A percentile compares a stretch with the other conserved stretches of the same genome.
Conservation (phyloP, 140 eudicot genomes). For the Oenanthe javanica region DNA sequence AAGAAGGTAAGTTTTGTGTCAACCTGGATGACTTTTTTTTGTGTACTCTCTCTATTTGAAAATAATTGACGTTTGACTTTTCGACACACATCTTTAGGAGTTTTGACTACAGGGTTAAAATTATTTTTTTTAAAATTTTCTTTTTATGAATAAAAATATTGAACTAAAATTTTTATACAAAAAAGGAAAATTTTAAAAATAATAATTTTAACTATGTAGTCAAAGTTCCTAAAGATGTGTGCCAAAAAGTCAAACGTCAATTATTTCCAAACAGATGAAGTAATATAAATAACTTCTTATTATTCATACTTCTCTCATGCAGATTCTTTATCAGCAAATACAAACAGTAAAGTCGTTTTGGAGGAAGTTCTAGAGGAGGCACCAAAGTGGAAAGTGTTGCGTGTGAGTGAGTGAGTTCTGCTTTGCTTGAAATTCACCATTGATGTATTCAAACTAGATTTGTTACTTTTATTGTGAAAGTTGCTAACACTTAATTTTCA, state of each 20-base stretch:
- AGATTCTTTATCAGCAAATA: conserved; percentile 34
- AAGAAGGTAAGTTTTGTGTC: conserved; percentile 39
- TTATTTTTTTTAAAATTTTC: too few species aligned
- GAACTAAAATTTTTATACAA: too few species aligned
- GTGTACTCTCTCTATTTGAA: background rate
- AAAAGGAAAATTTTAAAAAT: too few species aligned
- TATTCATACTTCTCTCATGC: conserved; percentile 15
- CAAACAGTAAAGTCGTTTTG: conserved; percentile 34
- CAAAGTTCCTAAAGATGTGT: too few species aligned
- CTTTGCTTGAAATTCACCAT: conserved; percentile 17
- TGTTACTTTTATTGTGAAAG: background rate
- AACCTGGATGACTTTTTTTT: background rate
- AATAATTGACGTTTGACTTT: too few species aligned
- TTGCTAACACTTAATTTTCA: background rate
- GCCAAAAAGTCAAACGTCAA: too few species aligned
- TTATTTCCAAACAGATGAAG: too few species aligned
- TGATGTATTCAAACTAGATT: background rate
- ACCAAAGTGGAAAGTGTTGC: conserved; percentile 98
- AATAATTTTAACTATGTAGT: too few species aligned
- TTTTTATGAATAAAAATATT: too few species aligned
- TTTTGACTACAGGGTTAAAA: too few species aligned
- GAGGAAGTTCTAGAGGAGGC: conserved; percentile 88
- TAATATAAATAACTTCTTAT: background rate
- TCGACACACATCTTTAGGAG: too few species aligned
- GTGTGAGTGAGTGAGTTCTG: conserved; percentile 94